A percentile compares a stretch with the other conserved stretches of the same genome.
Evolutionary conservation across 805 yeast species (phyloP).

Genomic region (Zygotorulaspora danielsina): DNA sequence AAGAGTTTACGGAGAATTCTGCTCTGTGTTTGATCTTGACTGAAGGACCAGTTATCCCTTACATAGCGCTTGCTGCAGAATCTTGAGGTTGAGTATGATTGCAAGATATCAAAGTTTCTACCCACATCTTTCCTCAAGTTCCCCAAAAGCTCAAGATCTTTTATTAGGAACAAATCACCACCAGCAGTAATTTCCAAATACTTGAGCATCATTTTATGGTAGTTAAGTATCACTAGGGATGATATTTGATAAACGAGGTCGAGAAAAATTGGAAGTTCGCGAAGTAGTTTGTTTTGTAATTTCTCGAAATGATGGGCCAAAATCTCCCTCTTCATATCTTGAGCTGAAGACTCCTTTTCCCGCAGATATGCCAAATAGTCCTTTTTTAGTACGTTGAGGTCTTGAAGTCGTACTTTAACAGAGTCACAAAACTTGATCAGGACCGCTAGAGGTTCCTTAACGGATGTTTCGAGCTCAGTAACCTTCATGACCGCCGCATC

Average conservation of each 20-base stretch:
- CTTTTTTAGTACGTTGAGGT: slow-evolving; percentile 32
- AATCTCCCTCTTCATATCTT: slow-evolving; percentile 29
- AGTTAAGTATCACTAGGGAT: slow-evolving; percentile 22
- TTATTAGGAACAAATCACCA: slow-evolving; percentile 24
- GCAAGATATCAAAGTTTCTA: slow-evolving; percentile 38
- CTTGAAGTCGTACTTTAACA: slow-evolving; percentile 29
- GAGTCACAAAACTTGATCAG: slow-evolving; percentile 25
- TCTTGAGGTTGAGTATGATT: slow-evolving; percentile 32
- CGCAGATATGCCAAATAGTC: slow-evolving; percentile 33
- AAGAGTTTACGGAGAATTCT: slow-evolving; percentile 27
- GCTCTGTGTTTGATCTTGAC: slow-evolving; percentile 23
- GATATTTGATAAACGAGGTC: slow-evolving; percentile 12
- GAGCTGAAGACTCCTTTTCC: slow-evolving; percentile 20
- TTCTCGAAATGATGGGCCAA: slow-evolving; percentile 29
- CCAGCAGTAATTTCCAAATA: slow-evolving; percentile 37
- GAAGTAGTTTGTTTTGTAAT: slow-evolving; percentile 28
- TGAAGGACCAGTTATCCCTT: slow-evolving; percentile 28
- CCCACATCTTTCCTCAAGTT: slow-evolving; percentile 22
- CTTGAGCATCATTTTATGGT: slow-evolving; percentile 20
- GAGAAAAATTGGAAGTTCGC: slow-evolving; percentile 33
- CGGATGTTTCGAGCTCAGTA: slow-evolving; percentile 26
- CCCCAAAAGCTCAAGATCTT: slow-evolving; percentile 23
- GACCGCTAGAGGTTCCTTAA: slow-evolving; percentile 30
- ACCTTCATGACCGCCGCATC: slow-evolving; percentile 27
- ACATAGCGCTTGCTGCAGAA: slow-evolving; percentile 31